Base-by-base conservation (phyloP, 768 basidiomycete species). In the Phylloporus rhodoxanthus region DNA sequence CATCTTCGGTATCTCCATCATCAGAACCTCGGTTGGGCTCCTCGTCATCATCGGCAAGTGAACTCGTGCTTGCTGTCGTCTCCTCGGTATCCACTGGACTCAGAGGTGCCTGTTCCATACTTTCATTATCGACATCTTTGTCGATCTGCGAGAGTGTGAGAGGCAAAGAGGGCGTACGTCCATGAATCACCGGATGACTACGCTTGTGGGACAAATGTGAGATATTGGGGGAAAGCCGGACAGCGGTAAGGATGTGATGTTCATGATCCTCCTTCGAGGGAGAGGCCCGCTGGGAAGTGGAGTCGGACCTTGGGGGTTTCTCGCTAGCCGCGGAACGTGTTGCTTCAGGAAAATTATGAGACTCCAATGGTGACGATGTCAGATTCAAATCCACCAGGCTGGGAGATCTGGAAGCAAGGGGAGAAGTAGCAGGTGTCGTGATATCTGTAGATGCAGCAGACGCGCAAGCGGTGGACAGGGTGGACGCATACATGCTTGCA, bases 231-330 rank as follows among this genome's bases (percentile, higher is more conserved):
- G 55, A 63, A 32, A 66, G 30, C 11, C 64, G 57, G 13, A 68
- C 47, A 3, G 64, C 66, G 2, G 54, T 61, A 17, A 59, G 52
- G 25, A 66, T 41, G 26, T 62, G 64, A 38, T 51, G 57, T 8
- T 37, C 56, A 13, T 44, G 55, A 13, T 59, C 61, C 19, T 65
- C 55, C 33, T 45, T 61, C 3, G 51, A 39, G 0, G 25, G 9
- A 11, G 52, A 43, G 10, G 32, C 4, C 2, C 41, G 38, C 2
- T 10, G 47, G 26, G 21, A 6, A 20, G 41, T 9, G 26, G 17
- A 1, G 8, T 46, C 21, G 13, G 38, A n/a, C 13, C 17, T 26
- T 14, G 29, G 29, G 19, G 49, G 10, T 47, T 49, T 47, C 3
- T 48, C 34, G 26, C 30, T 9, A 17, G 29, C n/a, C 19, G 8